Evolutionary conservation across 192 early-diverging fungal genomes (phyloP), one percentile per base, ranked within the genome.

Genomic region (Linderina pennispora): DNA sequence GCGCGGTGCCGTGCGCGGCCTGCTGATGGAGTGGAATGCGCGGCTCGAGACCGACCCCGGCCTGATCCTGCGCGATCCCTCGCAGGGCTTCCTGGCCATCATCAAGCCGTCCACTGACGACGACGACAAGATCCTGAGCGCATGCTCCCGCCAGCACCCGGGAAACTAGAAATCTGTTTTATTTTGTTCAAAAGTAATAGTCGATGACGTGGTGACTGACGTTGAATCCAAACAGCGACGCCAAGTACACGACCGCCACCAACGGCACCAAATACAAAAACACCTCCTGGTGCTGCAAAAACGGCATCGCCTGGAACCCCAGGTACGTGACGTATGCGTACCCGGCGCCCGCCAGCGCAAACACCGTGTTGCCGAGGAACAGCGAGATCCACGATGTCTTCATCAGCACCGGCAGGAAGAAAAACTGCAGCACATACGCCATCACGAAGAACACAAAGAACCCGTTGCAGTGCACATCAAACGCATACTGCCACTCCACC

Each of bases 391-490:
- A 92, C 45, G 74, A 80, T 6, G 83, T 79, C 68, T 79, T 74
- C 52, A 78, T 72, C 38, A 98, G 68, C 35, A 97, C 55, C 28
- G 88, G 83, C 43, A 96, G 77, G 48, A 98, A 89, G 58, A 94
- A 91, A 45, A 98, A 89, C 67, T 96, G 93, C 55, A 92, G 62
- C 11, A 94, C 84, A 44, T 98, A 96, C 13, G 92, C 78, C 11
- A 90, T 59, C 36, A 88, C 72, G 47, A 89, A 96, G 43, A 91
- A 77, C 16, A 88, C 86, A 54, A 94, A 91, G 57, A 96, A 98
- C 18, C 92, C 71, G 61, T 98, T 98, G 75, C 92, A 96, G 50
- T 98, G 95, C 10, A 98, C 89, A 65, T 98, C 95, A 53, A 96
- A 92, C 33, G 85, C 87, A 57, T 97, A 98, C 33, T 85, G 83